These are phyloP conservation scores for Whalleya microplaca DNA, from an alignment of 2,329 filamentous ascomycete genomes.

Conservation along the genomic window DNA sequence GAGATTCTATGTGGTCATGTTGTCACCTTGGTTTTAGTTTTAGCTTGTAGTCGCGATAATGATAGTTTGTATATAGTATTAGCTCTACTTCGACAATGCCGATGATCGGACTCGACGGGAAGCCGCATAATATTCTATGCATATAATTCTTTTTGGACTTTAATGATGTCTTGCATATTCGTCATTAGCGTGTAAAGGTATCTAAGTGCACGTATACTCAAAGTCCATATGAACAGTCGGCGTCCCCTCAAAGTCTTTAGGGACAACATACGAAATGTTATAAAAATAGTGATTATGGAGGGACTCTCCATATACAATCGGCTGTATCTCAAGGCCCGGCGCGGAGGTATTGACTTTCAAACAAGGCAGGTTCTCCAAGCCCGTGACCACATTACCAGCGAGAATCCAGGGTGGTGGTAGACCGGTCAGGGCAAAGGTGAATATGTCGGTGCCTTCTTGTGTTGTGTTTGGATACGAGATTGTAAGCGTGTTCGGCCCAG, in stretches of 20 bases:
- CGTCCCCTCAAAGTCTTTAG: conserved; percentile 42
- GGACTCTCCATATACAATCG: conserved; percentile 41
- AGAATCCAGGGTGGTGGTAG: conserved; percentile 45
- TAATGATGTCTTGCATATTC: neutral
- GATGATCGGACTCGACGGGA: too few relatives aligned
- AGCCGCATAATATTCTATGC: neutral
- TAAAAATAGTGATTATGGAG: conserved; percentile 48
- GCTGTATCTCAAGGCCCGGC: conserved; percentile 41
- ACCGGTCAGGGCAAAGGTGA: conserved; percentile 44
- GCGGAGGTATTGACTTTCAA: conserved; percentile 44
- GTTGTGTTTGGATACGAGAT: conserved; percentile 46
- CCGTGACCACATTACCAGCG: conserved; percentile 36
- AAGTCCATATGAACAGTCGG: conserved; percentile 42
- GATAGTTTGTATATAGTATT: too few relatives aligned
- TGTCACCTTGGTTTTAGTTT: neutral
- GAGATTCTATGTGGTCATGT: neutral
- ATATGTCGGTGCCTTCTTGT: conserved; percentile 42
- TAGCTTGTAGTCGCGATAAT: neutral
- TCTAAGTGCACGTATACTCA: conserved; percentile 31
- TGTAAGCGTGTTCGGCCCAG: conserved; percentile 37
- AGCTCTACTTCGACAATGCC: too few relatives aligned
- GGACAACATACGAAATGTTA: conserved; percentile 51
- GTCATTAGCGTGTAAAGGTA: too few relatives aligned
- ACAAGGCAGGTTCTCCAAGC: conserved; percentile 43
- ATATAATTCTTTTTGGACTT: neutral